Evolutionary conservation across 2,329 filamentous ascomycete species (phyloP), one percentile per base, ranked within the genome.

Genomic region (Phyllachora maydis): DNA sequence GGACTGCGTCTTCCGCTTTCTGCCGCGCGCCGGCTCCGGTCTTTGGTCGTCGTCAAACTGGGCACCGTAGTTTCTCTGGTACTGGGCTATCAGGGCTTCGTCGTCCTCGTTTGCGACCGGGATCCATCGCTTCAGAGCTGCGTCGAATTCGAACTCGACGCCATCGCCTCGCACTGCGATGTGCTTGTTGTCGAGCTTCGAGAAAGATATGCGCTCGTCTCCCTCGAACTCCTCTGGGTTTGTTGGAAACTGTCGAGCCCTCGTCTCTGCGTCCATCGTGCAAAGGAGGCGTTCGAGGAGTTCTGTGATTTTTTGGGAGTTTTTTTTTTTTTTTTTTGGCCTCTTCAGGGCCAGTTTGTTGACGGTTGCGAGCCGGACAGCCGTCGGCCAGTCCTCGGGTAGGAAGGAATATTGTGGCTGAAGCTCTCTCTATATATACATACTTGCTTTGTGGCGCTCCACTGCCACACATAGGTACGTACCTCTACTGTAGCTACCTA

Each of bases 201-300:
- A 85, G 51, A 74, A 91, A 5, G 79, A 85, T 39, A 92, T 77
- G 35, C 83, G 75, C 14, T 77, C 64, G 42, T 92, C 82, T 28
- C 52, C 52, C 37, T 74, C 70, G 42, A 91, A 90, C 22, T 75
- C 62, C 27, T 64, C 58, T 9, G 63, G 58, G 27, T 78, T 53
- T 11, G 54, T 65, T 12, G 66, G 65, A 26, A 71, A 66, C 8
- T 48, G 49, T 42, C 43, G 40, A 14, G 40, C 30, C 26, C 42
- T 39, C 11, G 39, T 36, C 14, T 27, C 20, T 23, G 38, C 32
- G 10, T 17, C 29, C 19, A 27, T 24, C 30, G 34, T 34, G 16
- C n/a, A n/a, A n/a, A n/a, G n/a, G n/a, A n/a, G n/a, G n/a, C n/a
- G n/a, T n/a, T n/a, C n/a, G n/a, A n/a, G n/a, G n/a, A n/a, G n/a